These are phyloP conservation scores for Fraxinus albicans DNA, from an alignment of 305 asterid species.

Conservation along the genomic window DNA sequence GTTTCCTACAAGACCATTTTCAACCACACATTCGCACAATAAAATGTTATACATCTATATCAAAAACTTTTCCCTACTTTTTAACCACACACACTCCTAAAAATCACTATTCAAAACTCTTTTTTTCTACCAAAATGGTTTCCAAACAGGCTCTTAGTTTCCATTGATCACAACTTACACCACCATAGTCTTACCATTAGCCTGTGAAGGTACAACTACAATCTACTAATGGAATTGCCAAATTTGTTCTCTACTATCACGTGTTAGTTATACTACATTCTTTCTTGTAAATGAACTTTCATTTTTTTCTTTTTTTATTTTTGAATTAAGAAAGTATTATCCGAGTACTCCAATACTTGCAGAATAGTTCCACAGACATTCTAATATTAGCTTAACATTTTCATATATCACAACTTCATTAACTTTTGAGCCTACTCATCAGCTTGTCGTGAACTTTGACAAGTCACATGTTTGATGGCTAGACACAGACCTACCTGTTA, in stretches of 20 bases:
- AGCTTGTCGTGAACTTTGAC: not conserved
- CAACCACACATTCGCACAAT: too few species aligned
- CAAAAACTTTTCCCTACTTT: too few species aligned
- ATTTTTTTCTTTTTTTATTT: not conserved
- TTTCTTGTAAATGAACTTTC: not conserved
- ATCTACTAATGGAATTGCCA: not conserved
- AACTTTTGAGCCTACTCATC: not conserved
- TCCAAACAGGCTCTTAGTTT: not conserved
- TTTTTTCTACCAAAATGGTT: too few species aligned
- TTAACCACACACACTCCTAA: too few species aligned
- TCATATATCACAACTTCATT: not conserved
- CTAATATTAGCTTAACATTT: not conserved
- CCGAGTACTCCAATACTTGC: not conserved
- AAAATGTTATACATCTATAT: too few species aligned
- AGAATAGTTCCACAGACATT: not conserved
- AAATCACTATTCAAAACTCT: too few species aligned
- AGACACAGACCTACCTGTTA: not conserved
- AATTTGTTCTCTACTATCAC: not conserved
- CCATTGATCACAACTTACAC: not conserved
- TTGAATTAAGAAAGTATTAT: not conserved
- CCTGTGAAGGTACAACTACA: not conserved
- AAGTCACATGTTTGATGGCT: not conserved
- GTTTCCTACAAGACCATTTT: too few species aligned
- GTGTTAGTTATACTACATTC: slow-evolving; percentile 1
- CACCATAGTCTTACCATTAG: not conserved